A percentile compares a stretch with the other conserved stretches of the same genome.
phyloP scores from a whole-genome alignment of 1,284 basidiomycete species.

The Sparassis latifolia region DNA sequence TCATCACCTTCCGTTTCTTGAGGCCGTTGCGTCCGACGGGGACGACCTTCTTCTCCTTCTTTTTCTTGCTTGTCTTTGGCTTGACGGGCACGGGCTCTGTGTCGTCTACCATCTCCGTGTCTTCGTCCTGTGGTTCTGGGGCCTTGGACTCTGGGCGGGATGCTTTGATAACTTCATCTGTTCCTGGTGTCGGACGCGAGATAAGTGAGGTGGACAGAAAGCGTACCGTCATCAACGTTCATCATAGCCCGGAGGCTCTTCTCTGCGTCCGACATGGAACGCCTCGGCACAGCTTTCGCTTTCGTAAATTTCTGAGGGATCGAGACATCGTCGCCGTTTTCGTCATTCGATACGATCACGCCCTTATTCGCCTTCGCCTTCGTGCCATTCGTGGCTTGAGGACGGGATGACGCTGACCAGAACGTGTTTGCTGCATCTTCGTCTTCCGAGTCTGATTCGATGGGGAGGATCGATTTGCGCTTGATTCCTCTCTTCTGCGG shows the following conservation, averaged over 20 bases:
- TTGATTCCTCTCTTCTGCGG: slow-evolving; percentile 45
- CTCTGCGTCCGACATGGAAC: slow-evolving; percentile 26
- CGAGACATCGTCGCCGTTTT: slow-evolving; percentile 27
- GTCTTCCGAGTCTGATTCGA: slow-evolving; percentile 41
- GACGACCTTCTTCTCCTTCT: slow-evolving; percentile 52
- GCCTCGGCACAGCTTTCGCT: slow-evolving; percentile 28
- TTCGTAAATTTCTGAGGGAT: slow-evolving; percentile 15
- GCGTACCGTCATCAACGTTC: slow-evolving; percentile 68
- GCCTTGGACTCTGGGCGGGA: slow-evolving; percentile 14
- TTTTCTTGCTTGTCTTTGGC: slow-evolving; percentile 38
- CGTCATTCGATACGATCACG: slow-evolving; percentile 53
- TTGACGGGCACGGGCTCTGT: slow-evolving; percentile 27
- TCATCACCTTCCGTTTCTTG: slow-evolving; percentile 61
- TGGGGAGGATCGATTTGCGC: slow-evolving; percentile 38
- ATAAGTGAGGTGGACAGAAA: not conserved
- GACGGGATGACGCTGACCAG: not conserved
- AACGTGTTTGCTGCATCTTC: slow-evolving; percentile 22
- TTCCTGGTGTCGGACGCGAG: not conserved
- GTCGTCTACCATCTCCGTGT: slow-evolving; percentile 26
- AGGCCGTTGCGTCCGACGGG: slow-evolving; percentile 68
- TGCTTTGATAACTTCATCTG: slow-evolving; percentile 35
- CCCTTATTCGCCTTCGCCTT: slow-evolving; percentile 33
- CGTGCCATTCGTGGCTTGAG: slow-evolving; percentile 7
- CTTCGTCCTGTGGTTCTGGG: slow-evolving; percentile 11
- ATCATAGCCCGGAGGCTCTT: slow-evolving; percentile 56